Conservation (phyloP, 208 protist genomes). For the Histomonas meleagridis region DNA sequence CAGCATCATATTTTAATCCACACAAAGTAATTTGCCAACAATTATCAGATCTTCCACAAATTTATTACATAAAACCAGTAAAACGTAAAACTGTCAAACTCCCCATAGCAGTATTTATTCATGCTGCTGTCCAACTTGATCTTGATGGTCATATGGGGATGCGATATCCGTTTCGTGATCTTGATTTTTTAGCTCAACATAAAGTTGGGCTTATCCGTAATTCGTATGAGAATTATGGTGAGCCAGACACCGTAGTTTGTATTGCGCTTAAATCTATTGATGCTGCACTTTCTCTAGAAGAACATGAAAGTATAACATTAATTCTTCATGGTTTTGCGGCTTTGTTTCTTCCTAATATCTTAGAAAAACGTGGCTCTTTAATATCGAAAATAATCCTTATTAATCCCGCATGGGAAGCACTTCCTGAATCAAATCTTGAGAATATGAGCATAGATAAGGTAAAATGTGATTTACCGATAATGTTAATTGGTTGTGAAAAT, state of each 20-base stretch:
- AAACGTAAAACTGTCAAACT: not conserved
- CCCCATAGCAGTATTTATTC: not conserved
- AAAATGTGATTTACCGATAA: not conserved
- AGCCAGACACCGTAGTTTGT: not conserved
- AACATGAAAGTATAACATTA: not conserved
- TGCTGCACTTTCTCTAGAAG: not conserved
- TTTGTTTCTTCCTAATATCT: not conserved
- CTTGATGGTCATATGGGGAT: constrained; percentile 25
- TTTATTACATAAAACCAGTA: not conserved
- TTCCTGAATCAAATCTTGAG: not conserved
- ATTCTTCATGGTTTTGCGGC: constrained; percentile 10
- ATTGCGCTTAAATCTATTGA: not conserved
- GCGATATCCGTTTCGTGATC: constrained; percentile 10
- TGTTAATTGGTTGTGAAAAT: not conserved
- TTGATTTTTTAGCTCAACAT: not conserved
- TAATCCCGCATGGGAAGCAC: not conserved
- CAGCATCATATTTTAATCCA: not conserved
- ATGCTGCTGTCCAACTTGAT: not conserved
- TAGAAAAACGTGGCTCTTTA: not conserved
- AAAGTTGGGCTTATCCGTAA: not conserved
- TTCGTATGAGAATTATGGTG: not conserved
- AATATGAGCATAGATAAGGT: not conserved
- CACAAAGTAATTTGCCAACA: not conserved
- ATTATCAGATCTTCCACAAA: not conserved
- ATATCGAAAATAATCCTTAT: not conserved